Base-by-base conservation (phyloP, 129 eudicot species). In the Centaurea solstitialis region DNA sequence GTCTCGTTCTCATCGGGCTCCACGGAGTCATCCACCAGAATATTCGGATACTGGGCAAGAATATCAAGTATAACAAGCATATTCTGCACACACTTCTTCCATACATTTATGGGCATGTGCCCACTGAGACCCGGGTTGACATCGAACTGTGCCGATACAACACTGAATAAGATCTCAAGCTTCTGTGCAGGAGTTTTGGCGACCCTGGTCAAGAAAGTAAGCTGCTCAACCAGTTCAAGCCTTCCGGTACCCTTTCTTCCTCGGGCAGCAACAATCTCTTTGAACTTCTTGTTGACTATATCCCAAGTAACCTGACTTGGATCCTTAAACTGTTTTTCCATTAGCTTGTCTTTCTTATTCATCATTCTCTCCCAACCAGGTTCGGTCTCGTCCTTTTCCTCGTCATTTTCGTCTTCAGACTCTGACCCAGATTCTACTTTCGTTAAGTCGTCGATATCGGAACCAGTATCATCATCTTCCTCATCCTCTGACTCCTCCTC, bases 1-100 rank as follows among this genome's bases (percentile, higher is more conserved):
- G 97, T 92, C 77, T 94, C 98, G 68, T 94, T 88, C 77, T 94
- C 98, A 50, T 94, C 97, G 9, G 92, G 93, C 83, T 91, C 95
- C 21, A 92, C 97, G 17, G 85, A 75, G 77, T 94, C 97, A 86
- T 94, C 96, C 68, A 94, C 97, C 73, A 94, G 74, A 76, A 94
- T 90, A 76, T 94, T 88, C 0, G 92, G 86, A 68, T 91, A 87
- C 66, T 86, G 95, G 0, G 84, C 88, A 20, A 94, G 86, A 17
- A 92, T 90, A 84, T 94, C 98, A 7, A 92, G 97, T 70, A 90
- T 80, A 18, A 80, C 61, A 74, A 94, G 88, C 97, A 90, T 73
- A 78, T 94, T 94, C 75, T 84, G 90, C 74, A 92, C 94, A 82
- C 98, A 94, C 73, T 94, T 93, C 82, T 92, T 92, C 97, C 98